These are phyloP conservation scores for Artemisia argyi DNA, from an alignment of 129 eudicot species.

Conservation along the genomic window DNA sequence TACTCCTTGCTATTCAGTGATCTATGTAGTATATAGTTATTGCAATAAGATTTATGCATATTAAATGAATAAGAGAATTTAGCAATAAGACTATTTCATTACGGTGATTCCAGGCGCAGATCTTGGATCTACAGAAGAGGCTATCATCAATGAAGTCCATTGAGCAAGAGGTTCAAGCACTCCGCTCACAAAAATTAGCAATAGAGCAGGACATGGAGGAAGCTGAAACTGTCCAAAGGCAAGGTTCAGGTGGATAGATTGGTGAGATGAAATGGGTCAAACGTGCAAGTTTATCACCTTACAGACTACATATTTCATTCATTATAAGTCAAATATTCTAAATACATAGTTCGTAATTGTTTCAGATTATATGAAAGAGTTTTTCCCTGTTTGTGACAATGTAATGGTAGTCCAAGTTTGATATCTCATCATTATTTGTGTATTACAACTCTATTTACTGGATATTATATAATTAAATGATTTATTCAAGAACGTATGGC, in stretches of 20 bases:
- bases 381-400: constrained; percentile 21
- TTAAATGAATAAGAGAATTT: not conserved
- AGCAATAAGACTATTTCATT: no score
- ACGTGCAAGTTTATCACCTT: constrained; percentile 25
- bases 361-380: constrained; percentile 9
- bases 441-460: constrained; percentile 8
- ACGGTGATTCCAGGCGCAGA: constrained; percentile 66
- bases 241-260: constrained; percentile 50
- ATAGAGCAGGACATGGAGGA: constrained; percentile 74
- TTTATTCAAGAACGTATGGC: not conserved
- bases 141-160: constrained; percentile 73
- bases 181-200: constrained; percentile 65
- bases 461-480: constrained; percentile 19
- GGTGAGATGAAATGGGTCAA: constrained; percentile 5
- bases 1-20: no score
- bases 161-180: constrained; percentile 77
- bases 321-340: constrained; percentile 18
- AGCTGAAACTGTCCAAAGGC: no score
- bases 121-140: constrained; percentile 68
- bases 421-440: constrained; percentile 10
- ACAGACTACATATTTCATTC: constrained; percentile 25
- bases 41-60: no score
- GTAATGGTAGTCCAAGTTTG: constrained; percentile 18
- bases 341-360: constrained; percentile 10
- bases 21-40: no score